Percentiles rank a stretch among this genome's conserved stretches.
Conservation (phyloP, 768 basidiomycete species). For the Clitopilus hobsonii region DNA sequence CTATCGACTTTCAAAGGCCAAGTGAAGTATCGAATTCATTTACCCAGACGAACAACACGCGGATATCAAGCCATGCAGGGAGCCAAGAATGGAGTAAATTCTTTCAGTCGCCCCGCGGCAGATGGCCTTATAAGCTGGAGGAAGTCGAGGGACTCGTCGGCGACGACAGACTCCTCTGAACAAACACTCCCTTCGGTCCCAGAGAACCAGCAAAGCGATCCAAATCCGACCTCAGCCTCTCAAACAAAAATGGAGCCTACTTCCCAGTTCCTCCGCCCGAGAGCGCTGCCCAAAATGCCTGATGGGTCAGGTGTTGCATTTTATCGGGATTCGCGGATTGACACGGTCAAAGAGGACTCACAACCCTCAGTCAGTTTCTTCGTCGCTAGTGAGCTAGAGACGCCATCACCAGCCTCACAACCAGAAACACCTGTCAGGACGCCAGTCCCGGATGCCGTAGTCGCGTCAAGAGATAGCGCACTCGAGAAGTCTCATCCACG, state of each 20-base stretch:
- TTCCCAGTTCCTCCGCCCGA: constrained; percentile 25
- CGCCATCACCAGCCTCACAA: not conserved
- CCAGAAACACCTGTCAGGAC: not conserved
- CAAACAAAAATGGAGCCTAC: constrained; percentile 10
- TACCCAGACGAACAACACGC: constrained; percentile 30
- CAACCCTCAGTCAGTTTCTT: constrained; percentile 65
- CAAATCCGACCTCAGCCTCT: not conserved
- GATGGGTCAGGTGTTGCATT: constrained; percentile 69
- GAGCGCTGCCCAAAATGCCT: constrained; percentile 68
- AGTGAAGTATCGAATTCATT: constrained; percentile 32
- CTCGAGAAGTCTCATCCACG: not conserved
- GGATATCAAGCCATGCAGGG: constrained; percentile 21
- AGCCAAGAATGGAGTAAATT: constrained; percentile 25
- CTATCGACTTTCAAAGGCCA: constrained; percentile 30
- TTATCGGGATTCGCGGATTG: constrained; percentile 60
- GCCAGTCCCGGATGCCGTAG: not conserved
- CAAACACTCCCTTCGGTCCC: not conserved
- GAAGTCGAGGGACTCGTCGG: constrained; percentile 18
- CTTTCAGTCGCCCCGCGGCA: constrained; percentile 39
- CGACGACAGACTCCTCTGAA: not conserved
- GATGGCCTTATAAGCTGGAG: constrained; percentile 42
- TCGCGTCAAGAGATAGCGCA: not conserved
- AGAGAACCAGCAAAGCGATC: not conserved
- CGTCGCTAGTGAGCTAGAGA: constrained; percentile 73
- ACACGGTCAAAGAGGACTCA: constrained; percentile 40